Percentiles rank a stretch among this genome's conserved stretches.
phyloP scores from a whole-genome alignment of 306 rosid species.

The Ammopiptanthus mongolicus region DNA sequence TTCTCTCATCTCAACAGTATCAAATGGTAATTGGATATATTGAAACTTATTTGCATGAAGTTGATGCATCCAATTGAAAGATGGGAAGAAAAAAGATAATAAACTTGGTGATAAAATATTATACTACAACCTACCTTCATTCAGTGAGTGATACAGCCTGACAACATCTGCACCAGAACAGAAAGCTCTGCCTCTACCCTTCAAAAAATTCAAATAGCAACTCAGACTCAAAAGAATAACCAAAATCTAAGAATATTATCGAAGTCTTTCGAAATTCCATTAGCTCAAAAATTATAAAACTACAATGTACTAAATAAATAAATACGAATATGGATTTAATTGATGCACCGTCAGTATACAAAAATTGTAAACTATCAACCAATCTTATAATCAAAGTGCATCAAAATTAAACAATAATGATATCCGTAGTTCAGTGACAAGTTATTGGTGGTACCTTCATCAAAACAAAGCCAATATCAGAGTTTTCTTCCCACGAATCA shows the following conservation, averaged over 20 bases:
- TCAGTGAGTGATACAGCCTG: slow-evolving; percentile 52
- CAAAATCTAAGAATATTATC: slow-evolving; percentile 8
- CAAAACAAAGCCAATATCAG: slow-evolving; percentile 78
- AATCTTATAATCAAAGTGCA: too few species aligned
- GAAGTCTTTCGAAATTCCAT: not conserved
- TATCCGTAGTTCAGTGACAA: slow-evolving; percentile 1
- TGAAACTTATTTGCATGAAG: not conserved
- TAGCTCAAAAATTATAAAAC: not conserved
- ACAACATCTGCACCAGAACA: slow-evolving; percentile 87
- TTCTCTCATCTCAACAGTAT: too few species aligned
- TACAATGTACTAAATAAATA: not conserved
- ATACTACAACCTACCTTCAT: slow-evolving; percentile 53
- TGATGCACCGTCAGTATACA: too few species aligned
- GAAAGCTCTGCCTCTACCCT: slow-evolving; percentile 92
- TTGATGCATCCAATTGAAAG: slow-evolving; percentile 9
- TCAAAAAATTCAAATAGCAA: slow-evolving; percentile 34
- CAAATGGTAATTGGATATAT: not conserved
- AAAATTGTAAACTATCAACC: too few species aligned
- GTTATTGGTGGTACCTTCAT: slow-evolving; percentile 59
- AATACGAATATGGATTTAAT: not conserved
- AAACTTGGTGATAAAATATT: not conserved
- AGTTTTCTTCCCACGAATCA: slow-evolving; percentile 94
- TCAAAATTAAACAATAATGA: not conserved
- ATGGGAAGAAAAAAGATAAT: not conserved
- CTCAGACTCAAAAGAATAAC: slow-evolving; percentile 26